Percentiles rank a stretch among this genome's conserved stretches.
Evolutionary conservation across 176 grass and related monocot species (phyloP).

Genomic region (Carex littledalei): DNA sequence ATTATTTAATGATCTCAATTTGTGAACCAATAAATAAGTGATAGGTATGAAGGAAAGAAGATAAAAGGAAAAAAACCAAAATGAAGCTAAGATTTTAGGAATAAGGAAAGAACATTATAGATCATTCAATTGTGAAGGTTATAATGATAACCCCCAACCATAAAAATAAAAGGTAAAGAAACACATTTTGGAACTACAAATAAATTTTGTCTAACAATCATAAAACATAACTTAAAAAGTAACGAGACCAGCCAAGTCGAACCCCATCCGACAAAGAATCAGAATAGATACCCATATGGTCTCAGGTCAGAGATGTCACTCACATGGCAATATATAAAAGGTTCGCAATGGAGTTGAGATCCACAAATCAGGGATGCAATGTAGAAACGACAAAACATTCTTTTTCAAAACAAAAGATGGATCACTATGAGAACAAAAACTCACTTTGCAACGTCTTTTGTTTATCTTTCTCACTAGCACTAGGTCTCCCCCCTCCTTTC

Average conservation of each 20-base stretch:
- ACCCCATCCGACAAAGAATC: not conserved
- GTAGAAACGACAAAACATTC: not conserved
- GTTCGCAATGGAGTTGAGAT: not conserved
- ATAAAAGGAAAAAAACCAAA: not conserved
- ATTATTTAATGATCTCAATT: not conserved
- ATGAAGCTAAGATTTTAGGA: not conserved
- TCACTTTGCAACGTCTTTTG: constrained; percentile 39
- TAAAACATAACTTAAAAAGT: not conserved
- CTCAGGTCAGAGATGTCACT: not conserved
- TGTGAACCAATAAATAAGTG: not conserved
- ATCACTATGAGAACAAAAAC: constrained; percentile 23
- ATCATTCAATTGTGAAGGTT: not conserved
- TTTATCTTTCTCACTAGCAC: constrained; percentile 31
- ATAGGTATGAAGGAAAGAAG: not conserved
- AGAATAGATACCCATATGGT: not conserved
- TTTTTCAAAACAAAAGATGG: constrained; percentile 7
- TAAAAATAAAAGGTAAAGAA: not conserved
- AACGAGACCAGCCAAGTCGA: not conserved
- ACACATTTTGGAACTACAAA: not conserved
- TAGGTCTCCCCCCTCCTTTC: constrained; percentile 36
- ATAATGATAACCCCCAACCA: not conserved
- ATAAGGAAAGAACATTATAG: not conserved
- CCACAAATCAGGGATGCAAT: constrained; percentile 2
- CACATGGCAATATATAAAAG: not conserved
- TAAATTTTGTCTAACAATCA: not conserved